Evolutionary conservation across 1,139 yeast species (phyloP).

Genomic region (Kodamaea fungicola): DNA sequence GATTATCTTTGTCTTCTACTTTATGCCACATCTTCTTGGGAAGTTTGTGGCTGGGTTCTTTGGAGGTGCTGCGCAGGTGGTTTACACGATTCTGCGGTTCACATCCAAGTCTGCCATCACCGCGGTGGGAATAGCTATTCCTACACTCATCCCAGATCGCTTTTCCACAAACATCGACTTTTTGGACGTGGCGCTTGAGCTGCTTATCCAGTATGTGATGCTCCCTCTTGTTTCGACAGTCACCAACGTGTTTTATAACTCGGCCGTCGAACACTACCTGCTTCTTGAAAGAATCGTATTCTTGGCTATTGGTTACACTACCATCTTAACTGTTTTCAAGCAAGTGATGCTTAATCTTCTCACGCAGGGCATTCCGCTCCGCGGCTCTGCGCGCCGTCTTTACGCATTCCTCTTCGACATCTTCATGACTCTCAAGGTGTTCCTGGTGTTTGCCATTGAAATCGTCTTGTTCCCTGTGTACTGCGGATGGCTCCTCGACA

Average conservation of each 20-base stretch:
- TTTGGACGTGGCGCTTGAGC: slow-evolving; percentile 14
- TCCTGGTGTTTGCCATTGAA: slow-evolving; percentile 73
- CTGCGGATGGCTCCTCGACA: slow-evolving; percentile 77
- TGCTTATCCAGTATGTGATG: slow-evolving; percentile 9
- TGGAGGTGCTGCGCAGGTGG: background rate
- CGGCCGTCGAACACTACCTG: slow-evolving; percentile 16
- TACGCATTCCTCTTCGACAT: slow-evolving; percentile 55
- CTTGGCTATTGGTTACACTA: slow-evolving; percentile 36
- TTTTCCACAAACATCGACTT: slow-evolving; percentile 13
- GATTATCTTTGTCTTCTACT: slow-evolving; percentile 46
- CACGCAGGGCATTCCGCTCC: slow-evolving; percentile 39
- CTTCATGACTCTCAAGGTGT: slow-evolving; percentile 62
- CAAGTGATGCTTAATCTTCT: slow-evolving; percentile 34
- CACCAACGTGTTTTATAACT: slow-evolving; percentile 12
- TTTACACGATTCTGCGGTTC: background rate
- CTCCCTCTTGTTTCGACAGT: slow-evolving; percentile 17
- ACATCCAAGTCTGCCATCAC: background rate
- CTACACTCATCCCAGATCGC: background rate
- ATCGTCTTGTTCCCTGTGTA: slow-evolving; percentile 78
- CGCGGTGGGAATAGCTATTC: background rate
- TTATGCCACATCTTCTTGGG: slow-evolving; percentile 56
- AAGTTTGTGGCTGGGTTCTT: slow-evolving; percentile 17
- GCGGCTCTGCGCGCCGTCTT: slow-evolving; percentile 46
- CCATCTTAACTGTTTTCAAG: slow-evolving; percentile 26
- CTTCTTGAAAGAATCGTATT: slow-evolving; percentile 33